phyloP scores from a whole-genome alignment of 768 basidiomycete species.

The Tylopilus intermedius region DNA sequence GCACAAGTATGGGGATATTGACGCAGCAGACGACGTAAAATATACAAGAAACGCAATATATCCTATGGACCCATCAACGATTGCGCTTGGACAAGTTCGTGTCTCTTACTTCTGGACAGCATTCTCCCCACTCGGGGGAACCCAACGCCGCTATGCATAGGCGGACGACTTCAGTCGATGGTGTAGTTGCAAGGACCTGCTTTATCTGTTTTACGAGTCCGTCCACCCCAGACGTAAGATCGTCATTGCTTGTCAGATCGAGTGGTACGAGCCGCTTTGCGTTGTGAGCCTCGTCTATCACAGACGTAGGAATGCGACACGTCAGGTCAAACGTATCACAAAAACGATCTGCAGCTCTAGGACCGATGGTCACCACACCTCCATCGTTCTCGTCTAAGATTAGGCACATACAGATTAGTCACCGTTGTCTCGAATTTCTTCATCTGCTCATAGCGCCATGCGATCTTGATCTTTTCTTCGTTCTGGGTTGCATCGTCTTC shows the following conservation, averaged over 20 bases:
- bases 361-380: constrained; percentile 11
- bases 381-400: constrained; percentile 10
- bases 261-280: constrained; percentile 38
- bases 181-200: constrained; percentile 21
- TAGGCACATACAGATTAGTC: constrained; percentile 42
- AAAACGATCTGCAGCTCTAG: constrained; percentile 53
- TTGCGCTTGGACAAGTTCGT: background rate
- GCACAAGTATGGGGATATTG: constrained; percentile 58
- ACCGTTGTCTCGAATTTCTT: constrained; percentile 89
- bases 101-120: constrained; percentile 45
- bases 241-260: constrained; percentile 12
- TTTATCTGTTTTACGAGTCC: constrained; percentile 31
- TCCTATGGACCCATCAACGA: constrained; percentile 39
- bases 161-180: constrained; percentile 41
- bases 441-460: constrained; percentile 96
- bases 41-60: constrained; percentile 67
- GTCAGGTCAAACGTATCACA: constrained; percentile 74
- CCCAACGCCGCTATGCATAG: constrained; percentile 62
- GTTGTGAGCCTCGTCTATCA: constrained; percentile 41
- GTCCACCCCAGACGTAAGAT: constrained; percentile 15
- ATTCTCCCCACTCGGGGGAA: constrained; percentile 66
- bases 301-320: constrained; percentile 47
- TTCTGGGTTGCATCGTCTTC: constrained; percentile 33
- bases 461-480: constrained; percentile 80
- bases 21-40: constrained; percentile 57